phyloP scores from a whole-genome alignment of 1,284 basidiomycete genomes.

The Grifola frondosa region DNA sequence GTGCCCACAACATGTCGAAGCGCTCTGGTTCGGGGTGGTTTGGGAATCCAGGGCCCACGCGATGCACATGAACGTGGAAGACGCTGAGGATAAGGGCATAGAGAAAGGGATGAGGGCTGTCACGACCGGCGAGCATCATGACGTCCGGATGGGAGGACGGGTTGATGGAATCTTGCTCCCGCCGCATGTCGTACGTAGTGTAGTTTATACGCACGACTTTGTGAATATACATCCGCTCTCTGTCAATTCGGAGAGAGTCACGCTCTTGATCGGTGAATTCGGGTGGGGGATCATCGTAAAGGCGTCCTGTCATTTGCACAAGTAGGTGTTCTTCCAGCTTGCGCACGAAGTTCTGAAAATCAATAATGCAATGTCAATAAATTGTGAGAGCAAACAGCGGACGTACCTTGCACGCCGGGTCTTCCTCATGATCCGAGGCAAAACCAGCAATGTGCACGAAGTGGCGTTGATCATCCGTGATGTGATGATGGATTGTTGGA shows the following conservation, averaged over 20 bases:
- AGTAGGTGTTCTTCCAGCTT: too few species aligned
- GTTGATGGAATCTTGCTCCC: conserved; percentile 1
- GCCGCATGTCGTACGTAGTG: conserved; percentile 3
- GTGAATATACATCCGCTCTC: conserved; percentile 1
- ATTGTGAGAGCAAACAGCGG: not conserved
- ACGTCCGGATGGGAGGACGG: not conserved
- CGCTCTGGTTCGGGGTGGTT: too few species aligned
- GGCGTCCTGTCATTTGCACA: too few species aligned
- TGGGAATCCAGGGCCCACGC: too few species aligned
- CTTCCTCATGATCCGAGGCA: conserved; percentile 8
- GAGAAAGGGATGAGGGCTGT: not conserved
- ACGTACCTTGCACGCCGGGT: conserved; percentile 18
- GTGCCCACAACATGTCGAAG: not conserved
- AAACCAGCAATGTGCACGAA: conserved; percentile 9
- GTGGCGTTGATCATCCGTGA: conserved; percentile 8
- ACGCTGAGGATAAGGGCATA: conserved; percentile 1
- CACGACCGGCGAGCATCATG: conserved; percentile 1
- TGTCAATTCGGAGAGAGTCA: not conserved
- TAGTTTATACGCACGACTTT: conserved; percentile 3
- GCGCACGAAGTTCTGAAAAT: conserved; percentile 1
- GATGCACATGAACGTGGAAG: conserved; percentile 2
- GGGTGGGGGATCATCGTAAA: too few species aligned
- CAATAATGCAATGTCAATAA: too few species aligned
- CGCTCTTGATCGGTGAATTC: too few species aligned
- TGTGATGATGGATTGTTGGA: conserved; percentile 9